Evolutionary conservation across 2,329 filamentous ascomycete genomes (phyloP), one percentile per base, ranked within the genome.

Genomic region (Alternaria atra): DNA sequence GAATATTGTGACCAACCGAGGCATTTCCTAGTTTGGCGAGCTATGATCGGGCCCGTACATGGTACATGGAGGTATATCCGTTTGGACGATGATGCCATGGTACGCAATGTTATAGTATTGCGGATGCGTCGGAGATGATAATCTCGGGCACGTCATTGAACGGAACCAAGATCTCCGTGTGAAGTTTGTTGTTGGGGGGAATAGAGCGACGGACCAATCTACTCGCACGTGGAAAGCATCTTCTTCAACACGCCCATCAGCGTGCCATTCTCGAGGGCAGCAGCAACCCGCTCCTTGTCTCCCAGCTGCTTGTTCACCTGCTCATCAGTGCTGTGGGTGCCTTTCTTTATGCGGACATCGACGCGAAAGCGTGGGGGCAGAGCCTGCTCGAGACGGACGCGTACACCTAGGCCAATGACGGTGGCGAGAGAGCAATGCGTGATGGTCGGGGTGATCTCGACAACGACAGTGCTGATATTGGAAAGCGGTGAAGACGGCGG

Each of bases 341-440:
- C 94, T 80, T 97, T 91, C 80, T 98, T 97, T 79, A 97, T 97
- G 71, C 90, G 88, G 46, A 98, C 93, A 78, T 98, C 94, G 52
- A 98, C 87, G 37, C 95, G 88, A 79, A 95, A 99, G 73, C 94
- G 91, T 34, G 95, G 92, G 3, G 95, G 95, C 59, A 99, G 84
- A 10, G 92, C 91, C 78, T 97, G 91, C 81, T 98, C 94, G 25
- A 99, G 85, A 25, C 95, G 88, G 42, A 97, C 94, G 44, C 95
- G 89, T 23, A 99, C 93, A 13, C 94, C 95, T 15, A 99, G 85
- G 0, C 95, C 95, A 72, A 99, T 97, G 61, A 99, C 93, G 0
- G 95, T 99, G 32, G 95, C 95, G 40, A 99, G 87, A 52, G 92
- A 97, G 83, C 95, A 99, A 80, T 98, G 95, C 15, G 94, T 96